Evolutionary conservation across 2,329 filamentous ascomycete genomes (phyloP).

Genomic region (Colletotrichum lentis): DNA sequence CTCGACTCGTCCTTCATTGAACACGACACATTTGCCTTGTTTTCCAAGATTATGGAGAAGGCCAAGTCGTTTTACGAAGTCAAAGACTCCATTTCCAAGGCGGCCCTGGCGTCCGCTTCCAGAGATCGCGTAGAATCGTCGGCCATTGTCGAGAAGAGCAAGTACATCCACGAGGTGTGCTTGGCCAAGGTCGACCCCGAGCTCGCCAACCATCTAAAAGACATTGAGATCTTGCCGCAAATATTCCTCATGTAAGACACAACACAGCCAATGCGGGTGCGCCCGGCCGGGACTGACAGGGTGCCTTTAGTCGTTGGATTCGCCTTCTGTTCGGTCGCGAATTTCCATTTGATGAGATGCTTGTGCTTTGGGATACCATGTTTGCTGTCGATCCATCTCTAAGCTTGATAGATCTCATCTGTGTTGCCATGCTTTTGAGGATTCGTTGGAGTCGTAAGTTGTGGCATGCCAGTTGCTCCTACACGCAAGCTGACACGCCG

Average conservation of each 20-base stretch:
- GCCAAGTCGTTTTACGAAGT: conserved; percentile 89
- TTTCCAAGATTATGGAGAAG: conserved; percentile 85
- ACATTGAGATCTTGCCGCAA: conserved; percentile 91
- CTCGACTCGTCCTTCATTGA: conserved; percentile 80
- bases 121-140: conserved; percentile 53
- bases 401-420: conserved; percentile 87
- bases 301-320: conserved; percentile 78
- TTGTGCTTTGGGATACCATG: conserved; percentile 88
- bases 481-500: conserved; percentile 1
- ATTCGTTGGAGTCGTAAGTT: conserved; percentile 86
- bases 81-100: conserved; percentile 50
- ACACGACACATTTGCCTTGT: conserved; percentile 88
- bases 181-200: conserved; percentile 83
- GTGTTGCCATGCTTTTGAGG: conserved; percentile 89
- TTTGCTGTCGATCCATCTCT: conserved; percentile 86
- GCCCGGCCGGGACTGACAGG: conserved; percentile 15
- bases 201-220: conserved; percentile 79
- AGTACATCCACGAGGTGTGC: conserved; percentile 84
- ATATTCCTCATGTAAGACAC: conserved; percentile 85
- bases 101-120: conserved; percentile 38
- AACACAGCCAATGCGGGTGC: conserved; percentile 3
- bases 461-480: not conserved
- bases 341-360: conserved; percentile 85
- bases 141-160: conserved; percentile 85
- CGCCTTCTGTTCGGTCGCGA: conserved; percentile 91